Evolutionary conservation across 441 rosid species (phyloP).

Genomic region (Daphne laureola): DNA sequence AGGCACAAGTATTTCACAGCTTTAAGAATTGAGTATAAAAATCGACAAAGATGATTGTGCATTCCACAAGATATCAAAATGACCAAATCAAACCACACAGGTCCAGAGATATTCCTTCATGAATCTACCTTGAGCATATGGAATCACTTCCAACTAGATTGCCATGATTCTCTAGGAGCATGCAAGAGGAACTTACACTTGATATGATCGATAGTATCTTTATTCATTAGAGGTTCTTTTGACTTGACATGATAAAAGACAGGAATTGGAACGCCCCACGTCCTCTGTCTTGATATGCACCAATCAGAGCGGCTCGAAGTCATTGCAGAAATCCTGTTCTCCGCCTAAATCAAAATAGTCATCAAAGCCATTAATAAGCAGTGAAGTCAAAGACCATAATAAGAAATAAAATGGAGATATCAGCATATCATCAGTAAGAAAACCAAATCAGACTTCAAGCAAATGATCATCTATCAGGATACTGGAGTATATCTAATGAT

Average conservation of each 20-base stretch:
- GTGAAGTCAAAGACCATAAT: constrained; percentile 8
- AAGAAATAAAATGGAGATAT: not conserved
- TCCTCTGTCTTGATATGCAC: constrained; percentile 98
- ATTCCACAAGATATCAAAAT: constrained; percentile 3
- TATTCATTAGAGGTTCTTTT: constrained; percentile 88
- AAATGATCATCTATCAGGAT: constrained; percentile 7
- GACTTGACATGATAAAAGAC: constrained; percentile 76
- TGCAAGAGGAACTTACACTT: constrained; percentile 48
- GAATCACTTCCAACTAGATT: constrained; percentile 1
- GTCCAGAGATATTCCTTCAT: constrained; percentile 7
- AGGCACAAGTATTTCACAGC: not conserved
- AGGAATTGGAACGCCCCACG: constrained; percentile 98
- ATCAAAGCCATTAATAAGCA: constrained; percentile 17
- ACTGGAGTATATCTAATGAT: no score
- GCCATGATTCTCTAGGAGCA: not conserved
- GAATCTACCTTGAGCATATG: not conserved
- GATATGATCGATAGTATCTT: constrained; percentile 78
- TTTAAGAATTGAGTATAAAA: constrained; percentile 7
- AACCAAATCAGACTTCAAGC: constrained; percentile 7
- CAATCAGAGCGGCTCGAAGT: constrained; percentile 91
- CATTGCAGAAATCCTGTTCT: constrained; percentile 92
- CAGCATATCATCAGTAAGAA: constrained; percentile 1
- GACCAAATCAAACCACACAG: not conserved
- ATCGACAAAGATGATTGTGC: constrained; percentile 3
- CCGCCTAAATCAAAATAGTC: constrained; percentile 47